Percentiles rank a stretch among this genome's conserved stretches.
phyloP scores from a whole-genome alignment of 805 yeast genomes.

The Myxozyma sirexii region DNA sequence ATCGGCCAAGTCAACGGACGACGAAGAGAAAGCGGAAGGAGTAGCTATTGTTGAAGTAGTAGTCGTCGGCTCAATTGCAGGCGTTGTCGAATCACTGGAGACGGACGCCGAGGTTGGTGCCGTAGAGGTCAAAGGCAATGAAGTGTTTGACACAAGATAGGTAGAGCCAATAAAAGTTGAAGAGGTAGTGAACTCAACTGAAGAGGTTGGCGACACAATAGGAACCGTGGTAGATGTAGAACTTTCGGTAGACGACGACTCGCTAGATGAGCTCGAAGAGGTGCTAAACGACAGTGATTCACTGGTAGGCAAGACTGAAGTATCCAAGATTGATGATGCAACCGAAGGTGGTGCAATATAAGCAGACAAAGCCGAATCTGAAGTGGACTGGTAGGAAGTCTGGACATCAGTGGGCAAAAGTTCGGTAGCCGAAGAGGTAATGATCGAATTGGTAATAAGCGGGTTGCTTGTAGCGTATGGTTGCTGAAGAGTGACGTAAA shows the following conservation, averaged over 20 bases:
- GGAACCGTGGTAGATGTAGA: background rate
- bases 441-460: constrained; percentile 2
- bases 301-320: too few relatives aligned
- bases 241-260: background rate
- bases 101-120: too few relatives aligned
- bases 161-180: background rate
- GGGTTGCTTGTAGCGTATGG: constrained; percentile 16
- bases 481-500: constrained; percentile 9
- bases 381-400: constrained; percentile 3
- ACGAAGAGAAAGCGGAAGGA: background rate
- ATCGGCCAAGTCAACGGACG: background rate
- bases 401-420: constrained; percentile 6
- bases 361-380: background rate
- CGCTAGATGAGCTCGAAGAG: background rate
- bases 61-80: background rate
- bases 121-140: too few relatives aligned
- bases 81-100: background rate
- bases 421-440: background rate
- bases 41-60: background rate
- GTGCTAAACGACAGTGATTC: too few relatives aligned
- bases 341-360: background rate
- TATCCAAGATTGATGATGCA: background rate
- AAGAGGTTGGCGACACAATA: background rate
- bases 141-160: background rate
- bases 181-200: background rate